Conservation (phyloP, 164 flowering plant genomes). For the Tetracentron sinense region DNA sequence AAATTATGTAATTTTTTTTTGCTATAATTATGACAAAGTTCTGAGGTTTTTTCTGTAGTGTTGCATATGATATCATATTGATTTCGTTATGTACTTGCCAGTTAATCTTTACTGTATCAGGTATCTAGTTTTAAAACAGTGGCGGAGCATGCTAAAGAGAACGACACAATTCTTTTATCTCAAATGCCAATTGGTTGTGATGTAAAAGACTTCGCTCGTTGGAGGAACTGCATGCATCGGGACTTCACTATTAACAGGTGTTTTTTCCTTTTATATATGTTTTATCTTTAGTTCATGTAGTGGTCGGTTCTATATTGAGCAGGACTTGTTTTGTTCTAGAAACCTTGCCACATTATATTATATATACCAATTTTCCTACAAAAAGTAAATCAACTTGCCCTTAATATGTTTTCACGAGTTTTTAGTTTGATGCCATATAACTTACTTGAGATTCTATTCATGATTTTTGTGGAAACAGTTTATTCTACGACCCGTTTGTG, state of each 20-base stretch:
- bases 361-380: not conserved
- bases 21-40: too few relatives aligned
- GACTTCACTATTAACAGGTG: conserved; percentile 95
- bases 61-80: not conserved
- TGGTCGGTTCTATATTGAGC: not conserved
- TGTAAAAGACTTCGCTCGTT: conserved; percentile 43
- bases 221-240: conserved; percentile 63
- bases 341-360: not conserved
- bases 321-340: not conserved
- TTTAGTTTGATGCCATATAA: conserved; percentile 15
- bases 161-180: conserved; percentile 24
- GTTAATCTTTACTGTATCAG: conserved; percentile 27
- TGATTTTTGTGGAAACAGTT: conserved; percentile 50
- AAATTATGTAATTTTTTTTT: too few relatives aligned
- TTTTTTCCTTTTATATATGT: too few relatives aligned
- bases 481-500: conserved; percentile 73
- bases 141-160: conserved; percentile 25
- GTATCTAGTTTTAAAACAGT: conserved; percentile 80
- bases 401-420: not conserved
- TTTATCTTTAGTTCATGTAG: not conserved
- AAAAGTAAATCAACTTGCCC: not conserved
- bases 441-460: not conserved
- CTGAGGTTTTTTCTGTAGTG: not conserved
- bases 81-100: not conserved
- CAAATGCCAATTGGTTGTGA: conserved; percentile 39